Evolutionary conservation across 2,329 filamentous ascomycete genomes (phyloP), one percentile per base, ranked within the genome.

Genomic region (Talaromyces sp.): DNA sequence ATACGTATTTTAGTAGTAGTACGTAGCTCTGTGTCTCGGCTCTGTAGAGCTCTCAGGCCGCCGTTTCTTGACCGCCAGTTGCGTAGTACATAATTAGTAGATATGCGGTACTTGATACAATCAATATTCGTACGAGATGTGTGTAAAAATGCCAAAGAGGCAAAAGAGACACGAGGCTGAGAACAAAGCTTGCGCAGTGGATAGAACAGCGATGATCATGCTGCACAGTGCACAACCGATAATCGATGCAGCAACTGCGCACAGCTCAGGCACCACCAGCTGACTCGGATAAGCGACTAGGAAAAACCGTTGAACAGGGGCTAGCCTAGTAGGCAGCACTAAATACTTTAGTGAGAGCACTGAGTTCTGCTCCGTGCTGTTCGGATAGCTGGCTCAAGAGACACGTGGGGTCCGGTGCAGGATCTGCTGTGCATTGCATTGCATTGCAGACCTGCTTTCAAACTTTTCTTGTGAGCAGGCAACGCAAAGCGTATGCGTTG

Each of bases 351-450:
- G 32, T 35, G 11, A 11, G 31, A 32, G n/a, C n/a, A 32, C 12
- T 32, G 31, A 32, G 10, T 32, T 5, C 9, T 32, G 31, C 11
- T 32, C 31, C 10, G 9, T n/a, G n/a, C n/a, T n/a, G n/a, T n/a
- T n/a, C n/a, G n/a, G n/a, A n/a, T n/a, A n/a, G n/a, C n/a, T n/a
- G n/a, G n/a, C n/a, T 46, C 43, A 46, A 19, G 43, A 46, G 19
- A 46, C 43, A 24, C 43, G 43, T 46, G 43, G 43, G n/a, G 43
- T 46, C n/a, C 19, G 43, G 11, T 46, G 43, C 43, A 24, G 43
- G 43, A 46, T 46, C 43, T n/a, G 52, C 52, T 21, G 26, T 54
- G 52, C 52, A 54, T 54, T 54, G 52, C 52, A 53, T 53, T 54
- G 52, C 52, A 54, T 54, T 27, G 52, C 52, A 54, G 35, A 7